Percentiles rank a stretch among this genome's conserved stretches.
Conservation (phyloP, 2,329 filamentous ascomycete species). For the Aspergillus brasiliensis region DNA sequence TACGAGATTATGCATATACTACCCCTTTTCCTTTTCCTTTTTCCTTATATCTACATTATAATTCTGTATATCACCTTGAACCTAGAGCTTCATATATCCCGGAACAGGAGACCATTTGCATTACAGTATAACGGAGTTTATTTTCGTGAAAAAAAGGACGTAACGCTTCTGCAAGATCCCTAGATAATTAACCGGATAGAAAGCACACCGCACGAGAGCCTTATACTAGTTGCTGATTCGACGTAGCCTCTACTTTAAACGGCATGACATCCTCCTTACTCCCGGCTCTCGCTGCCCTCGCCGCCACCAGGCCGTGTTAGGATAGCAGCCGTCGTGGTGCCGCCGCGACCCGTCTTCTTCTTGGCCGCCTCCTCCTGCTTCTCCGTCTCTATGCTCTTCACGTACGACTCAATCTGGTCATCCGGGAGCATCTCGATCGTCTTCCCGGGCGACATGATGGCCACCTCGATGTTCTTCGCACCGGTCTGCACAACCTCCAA, state of each 20-base stretch:
- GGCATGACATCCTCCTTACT: slow-evolving; percentile 5
- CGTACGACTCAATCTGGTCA: slow-evolving; percentile 94
- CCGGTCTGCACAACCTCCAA: slow-evolving; percentile 98
- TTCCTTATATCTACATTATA: background rate
- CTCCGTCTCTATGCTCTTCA: slow-evolving; percentile 98
- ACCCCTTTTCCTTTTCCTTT: too few relatives aligned
- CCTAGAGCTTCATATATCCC: background rate
- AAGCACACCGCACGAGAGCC: slow-evolving; percentile 9
- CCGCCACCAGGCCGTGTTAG: slow-evolving; percentile 62
- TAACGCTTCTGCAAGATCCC: slow-evolving; percentile 20
- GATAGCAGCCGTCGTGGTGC: slow-evolving; percentile 63
- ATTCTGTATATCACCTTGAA: background rate
- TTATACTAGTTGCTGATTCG: slow-evolving; percentile 24
- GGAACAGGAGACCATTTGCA: background rate
- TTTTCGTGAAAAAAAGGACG: slow-evolving; percentile 3
- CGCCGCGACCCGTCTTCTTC: slow-evolving; percentile 76
- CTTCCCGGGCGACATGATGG: slow-evolving; percentile 94
- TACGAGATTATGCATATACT: slow-evolving; percentile 29
- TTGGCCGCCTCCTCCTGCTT: slow-evolving; percentile 98
- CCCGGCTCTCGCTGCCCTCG: slow-evolving; percentile 27
- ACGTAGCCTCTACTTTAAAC: slow-evolving; percentile 6
- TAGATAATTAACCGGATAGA: slow-evolving; percentile 13
- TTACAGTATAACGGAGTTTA: slow-evolving; percentile 9
- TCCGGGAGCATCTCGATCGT: slow-evolving; percentile 88
- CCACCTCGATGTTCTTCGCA: slow-evolving; percentile 99